Evolutionary conservation across 2,329 filamentous ascomycete genomes (phyloP).

Genomic region (Fusarium sp.): DNA sequence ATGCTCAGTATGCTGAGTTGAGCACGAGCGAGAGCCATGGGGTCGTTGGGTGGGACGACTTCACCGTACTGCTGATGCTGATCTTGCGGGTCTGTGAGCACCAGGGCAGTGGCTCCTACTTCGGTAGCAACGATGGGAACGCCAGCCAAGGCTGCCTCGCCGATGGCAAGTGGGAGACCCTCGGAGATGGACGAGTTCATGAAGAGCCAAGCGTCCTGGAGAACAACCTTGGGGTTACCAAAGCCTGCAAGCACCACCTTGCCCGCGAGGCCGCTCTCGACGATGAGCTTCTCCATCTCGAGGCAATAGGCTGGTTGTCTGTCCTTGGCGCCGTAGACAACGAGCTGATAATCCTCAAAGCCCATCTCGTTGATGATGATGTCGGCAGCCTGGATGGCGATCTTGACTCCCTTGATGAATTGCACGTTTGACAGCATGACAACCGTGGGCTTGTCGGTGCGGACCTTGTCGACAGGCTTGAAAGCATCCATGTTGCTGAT

Average conservation of each 20-base stretch:
- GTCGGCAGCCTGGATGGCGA: conserved; percentile 33
- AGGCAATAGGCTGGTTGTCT: conserved; percentile 31
- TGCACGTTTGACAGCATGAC: conserved; percentile 38
- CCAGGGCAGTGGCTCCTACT: conserved; percentile 32
- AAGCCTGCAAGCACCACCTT: conserved; percentile 34
- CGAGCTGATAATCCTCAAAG: conserved; percentile 31
- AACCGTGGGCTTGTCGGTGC: conserved; percentile 32
- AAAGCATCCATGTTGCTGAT: conserved; percentile 37
- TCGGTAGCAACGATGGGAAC: conserved; percentile 37
- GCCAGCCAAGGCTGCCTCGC: conserved; percentile 32
- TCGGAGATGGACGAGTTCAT: conserved; percentile 39
- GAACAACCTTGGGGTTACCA: conserved; percentile 30
- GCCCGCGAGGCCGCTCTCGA: conserved; percentile 15
- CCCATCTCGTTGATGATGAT: conserved; percentile 34
- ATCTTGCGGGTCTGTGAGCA: conserved; percentile 31
- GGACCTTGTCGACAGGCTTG: conserved; percentile 32
- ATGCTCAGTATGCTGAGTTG: conserved; percentile 33
- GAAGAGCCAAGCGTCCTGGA: conserved; percentile 37
- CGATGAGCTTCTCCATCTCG: conserved; percentile 37
- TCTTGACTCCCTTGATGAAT: conserved; percentile 36
- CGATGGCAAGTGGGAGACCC: conserved; percentile 34
- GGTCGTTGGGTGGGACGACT: conserved; percentile 33
- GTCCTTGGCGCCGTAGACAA: conserved; percentile 36
- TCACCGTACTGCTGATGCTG: conserved; percentile 34
- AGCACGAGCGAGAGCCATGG: conserved; percentile 30